phyloP scores from a whole-genome alignment of 1,284 basidiomycete species.

The Tetrapyrgos nigripes region DNA sequence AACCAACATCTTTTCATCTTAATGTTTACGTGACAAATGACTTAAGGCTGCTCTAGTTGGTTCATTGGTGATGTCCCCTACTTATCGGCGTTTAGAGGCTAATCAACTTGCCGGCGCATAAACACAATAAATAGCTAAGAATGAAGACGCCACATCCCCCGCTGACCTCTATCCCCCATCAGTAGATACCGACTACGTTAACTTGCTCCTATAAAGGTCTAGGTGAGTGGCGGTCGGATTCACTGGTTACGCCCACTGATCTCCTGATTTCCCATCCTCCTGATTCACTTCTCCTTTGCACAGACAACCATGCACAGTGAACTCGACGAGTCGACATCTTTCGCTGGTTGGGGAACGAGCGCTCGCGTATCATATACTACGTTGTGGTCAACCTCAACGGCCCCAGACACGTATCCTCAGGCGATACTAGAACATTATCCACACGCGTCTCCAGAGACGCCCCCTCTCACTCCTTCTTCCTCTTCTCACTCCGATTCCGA shows the following conservation, averaged over 20 bases:
- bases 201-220: neutral
- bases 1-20: neutral
- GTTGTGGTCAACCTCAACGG: conserved; percentile 9
- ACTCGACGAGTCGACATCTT: neutral
- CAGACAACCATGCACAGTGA: neutral
- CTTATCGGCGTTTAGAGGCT: neutral
- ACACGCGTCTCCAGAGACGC: neutral
- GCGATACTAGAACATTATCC: too few relatives aligned
- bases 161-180: neutral
- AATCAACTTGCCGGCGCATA: neutral
- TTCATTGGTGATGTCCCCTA: neutral
- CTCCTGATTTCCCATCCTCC: neutral
- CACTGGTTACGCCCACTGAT: too few relatives aligned
- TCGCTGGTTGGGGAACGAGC: neutral
- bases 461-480: conserved; percentile 4
- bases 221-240: neutral
- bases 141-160: neutral
- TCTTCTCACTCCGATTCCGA: conserved; percentile 4
- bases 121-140: neutral
- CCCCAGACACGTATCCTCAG: neutral
- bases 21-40: neutral
- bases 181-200: neutral
- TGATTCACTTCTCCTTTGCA: neutral
- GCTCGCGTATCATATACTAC: neutral
- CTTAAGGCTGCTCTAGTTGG: neutral